Evolutionary conservation across 176 grass and related monocot genomes (phyloP).

Genomic region (Musa itinerans): DNA sequence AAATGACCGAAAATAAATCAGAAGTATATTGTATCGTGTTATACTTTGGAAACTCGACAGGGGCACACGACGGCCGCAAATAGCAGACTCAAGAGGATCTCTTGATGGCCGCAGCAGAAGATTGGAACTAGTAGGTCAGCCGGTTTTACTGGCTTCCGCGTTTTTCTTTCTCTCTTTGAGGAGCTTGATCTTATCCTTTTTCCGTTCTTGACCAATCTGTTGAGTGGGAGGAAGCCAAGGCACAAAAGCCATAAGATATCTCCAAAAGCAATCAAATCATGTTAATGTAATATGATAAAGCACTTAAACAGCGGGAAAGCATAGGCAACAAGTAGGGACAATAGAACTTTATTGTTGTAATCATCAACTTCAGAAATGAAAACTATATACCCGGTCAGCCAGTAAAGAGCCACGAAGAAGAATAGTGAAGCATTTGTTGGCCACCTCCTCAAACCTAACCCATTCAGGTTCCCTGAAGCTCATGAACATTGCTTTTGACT

Average conservation of each 20-base stretch:
- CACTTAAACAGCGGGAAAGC: background rate
- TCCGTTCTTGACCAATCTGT: slow-evolving; percentile 8
- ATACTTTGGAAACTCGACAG: too few relatives aligned
- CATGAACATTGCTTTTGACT: background rate
- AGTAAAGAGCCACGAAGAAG: too few relatives aligned
- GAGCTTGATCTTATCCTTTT: slow-evolving; percentile 1
- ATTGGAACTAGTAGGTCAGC: background rate
- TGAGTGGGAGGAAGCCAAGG: background rate
- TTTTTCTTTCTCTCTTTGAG: slow-evolving; percentile 3
- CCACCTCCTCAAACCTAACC: background rate
- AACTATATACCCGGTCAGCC: too few relatives aligned
- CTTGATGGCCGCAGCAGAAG: background rate
- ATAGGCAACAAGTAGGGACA: too few relatives aligned
- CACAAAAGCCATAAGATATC: background rate
- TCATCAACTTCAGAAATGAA: background rate
- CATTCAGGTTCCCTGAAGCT: background rate
- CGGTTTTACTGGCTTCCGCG: background rate
- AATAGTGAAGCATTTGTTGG: background rate
- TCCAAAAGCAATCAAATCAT: background rate
- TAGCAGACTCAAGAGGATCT: too few relatives aligned
- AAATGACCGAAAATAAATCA: too few relatives aligned
- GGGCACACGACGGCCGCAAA: too few relatives aligned
- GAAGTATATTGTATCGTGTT: too few relatives aligned
- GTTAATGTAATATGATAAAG: background rate
- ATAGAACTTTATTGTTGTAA: too few relatives aligned